Percentiles rank a stretch among this genome's conserved stretches.
phyloP scores from a whole-genome alignment of 306 rosid species.

The Begonia peltatifolia region DNA sequence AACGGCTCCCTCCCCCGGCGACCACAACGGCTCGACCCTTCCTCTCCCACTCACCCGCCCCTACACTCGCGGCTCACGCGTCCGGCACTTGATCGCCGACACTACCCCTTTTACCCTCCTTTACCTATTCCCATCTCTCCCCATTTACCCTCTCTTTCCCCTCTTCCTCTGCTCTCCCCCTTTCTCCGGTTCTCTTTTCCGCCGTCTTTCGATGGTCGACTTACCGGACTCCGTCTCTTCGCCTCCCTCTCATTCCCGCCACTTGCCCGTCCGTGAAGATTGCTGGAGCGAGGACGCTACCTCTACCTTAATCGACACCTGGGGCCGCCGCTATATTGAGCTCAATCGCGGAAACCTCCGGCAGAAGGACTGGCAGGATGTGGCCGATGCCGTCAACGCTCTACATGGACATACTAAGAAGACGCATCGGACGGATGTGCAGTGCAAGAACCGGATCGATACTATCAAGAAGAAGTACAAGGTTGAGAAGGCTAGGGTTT shows the following conservation, averaged over 20 bases:
- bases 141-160: too few species aligned
- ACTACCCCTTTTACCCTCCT: slow-evolving; percentile 1
- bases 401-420: slow-evolving; percentile 86
- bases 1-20: slow-evolving; percentile 10
- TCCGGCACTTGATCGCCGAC: slow-evolving; percentile 20
- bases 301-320: slow-evolving; percentile 67
- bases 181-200: not conserved
- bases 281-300: slow-evolving; percentile 97
- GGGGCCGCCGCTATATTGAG: slow-evolving; percentile 89
- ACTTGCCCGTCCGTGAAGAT: slow-evolving; percentile 81
- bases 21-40: slow-evolving; percentile 13
- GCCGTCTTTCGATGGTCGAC: slow-evolving; percentile 39
- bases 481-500: slow-evolving; percentile 78
- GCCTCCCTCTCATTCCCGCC: slow-evolving; percentile 30
- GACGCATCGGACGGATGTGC: slow-evolving; percentile 85
- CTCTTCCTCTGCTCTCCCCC: not conserved
- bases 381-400: slow-evolving; percentile 86
- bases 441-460: slow-evolving; percentile 93
- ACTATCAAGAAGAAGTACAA: slow-evolving; percentile 91
- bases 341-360: slow-evolving; percentile 97
- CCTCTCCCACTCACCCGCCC: slow-evolving; percentile 7
- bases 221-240: slow-evolving; percentile 26
- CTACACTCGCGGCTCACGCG: slow-evolving; percentile 17
- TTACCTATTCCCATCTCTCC: too few species aligned
- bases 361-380: slow-evolving; percentile 97